phyloP scores from a whole-genome alignment of 169 alveolate species.

The Theileria parva region DNA sequence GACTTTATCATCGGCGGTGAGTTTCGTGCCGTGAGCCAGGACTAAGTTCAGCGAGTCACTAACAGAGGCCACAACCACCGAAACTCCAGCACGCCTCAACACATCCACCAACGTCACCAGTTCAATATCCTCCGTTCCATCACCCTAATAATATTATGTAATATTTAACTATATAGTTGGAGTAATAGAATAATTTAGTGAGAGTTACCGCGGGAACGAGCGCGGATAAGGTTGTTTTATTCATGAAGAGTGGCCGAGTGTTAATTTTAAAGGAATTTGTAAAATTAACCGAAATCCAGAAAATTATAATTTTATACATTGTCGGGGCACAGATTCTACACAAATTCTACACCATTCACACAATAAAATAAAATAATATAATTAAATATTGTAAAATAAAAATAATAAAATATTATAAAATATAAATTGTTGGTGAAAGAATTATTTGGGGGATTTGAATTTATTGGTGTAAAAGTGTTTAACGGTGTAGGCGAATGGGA shows the following conservation, averaged over 20 bases:
- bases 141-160: slow-evolving; percentile 28
- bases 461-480: slow-evolving; percentile 1
- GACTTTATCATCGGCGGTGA: slow-evolving; percentile 67
- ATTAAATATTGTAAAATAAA: background rate
- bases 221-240: background rate
- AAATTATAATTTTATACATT: too few relatives aligned
- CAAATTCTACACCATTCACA: slow-evolving; percentile 59
- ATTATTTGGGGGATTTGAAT: background rate
- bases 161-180: background rate
- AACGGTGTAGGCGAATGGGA: slow-evolving; percentile 6
- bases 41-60: slow-evolving; percentile 20
- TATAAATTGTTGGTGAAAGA: too few relatives aligned
- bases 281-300: too few relatives aligned
- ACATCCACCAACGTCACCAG: slow-evolving; percentile 75
- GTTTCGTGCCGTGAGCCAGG: slow-evolving; percentile 65
- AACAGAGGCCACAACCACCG: slow-evolving; percentile 46
- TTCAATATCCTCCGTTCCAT: slow-evolving; percentile 79
- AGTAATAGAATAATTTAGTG: background rate
- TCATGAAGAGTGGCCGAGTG: background rate
- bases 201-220: background rate
- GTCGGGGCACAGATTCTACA: slow-evolving; percentile 61
- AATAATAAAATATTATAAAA: background rate
- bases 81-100: slow-evolving; percentile 72
- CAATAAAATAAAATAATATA: background rate
- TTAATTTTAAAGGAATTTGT: background rate